Conservation (phyloP, 371 early-diverging fungal genomes). For the Saksenaea vasiformis region DNA sequence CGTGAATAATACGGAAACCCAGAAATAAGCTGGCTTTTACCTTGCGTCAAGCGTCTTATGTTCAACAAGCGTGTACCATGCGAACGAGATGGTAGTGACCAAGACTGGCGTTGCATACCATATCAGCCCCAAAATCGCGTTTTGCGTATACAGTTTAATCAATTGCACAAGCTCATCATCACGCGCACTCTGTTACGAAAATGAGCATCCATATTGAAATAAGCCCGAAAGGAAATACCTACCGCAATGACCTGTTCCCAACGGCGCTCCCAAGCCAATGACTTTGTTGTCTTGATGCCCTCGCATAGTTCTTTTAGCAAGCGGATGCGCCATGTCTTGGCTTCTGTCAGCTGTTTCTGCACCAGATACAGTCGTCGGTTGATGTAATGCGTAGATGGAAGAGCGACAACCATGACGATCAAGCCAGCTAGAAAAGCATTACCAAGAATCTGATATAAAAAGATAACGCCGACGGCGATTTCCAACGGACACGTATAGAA, state of each 20-base stretch:
- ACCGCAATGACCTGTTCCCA: constrained; percentile 62
- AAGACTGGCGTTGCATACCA: constrained; percentile 75
- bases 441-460: constrained; percentile 69
- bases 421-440: constrained; percentile 69
- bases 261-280: constrained; percentile 76
- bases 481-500: constrained; percentile 68
- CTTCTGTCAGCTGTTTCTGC: constrained; percentile 56
- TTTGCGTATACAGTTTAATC: constrained; percentile 58
- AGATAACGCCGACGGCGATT: constrained; percentile 60
- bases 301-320: constrained; percentile 67
- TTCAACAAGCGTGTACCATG: constrained; percentile 63
- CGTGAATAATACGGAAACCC: background rate
- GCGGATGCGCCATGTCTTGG: constrained; percentile 62
- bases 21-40: constrained; percentile 16
- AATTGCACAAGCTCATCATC: constrained; percentile 54
- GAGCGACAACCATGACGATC: constrained; percentile 57
- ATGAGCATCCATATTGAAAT: constrained; percentile 4
- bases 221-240: constrained; percentile 19
- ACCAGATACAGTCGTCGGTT: constrained; percentile 44
- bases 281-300: constrained; percentile 74
- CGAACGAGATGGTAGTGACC: constrained; percentile 66
- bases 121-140: constrained; percentile 56
- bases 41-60: constrained; percentile 64
- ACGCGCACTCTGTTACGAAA: constrained; percentile 47
- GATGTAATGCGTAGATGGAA: constrained; percentile 65